Conservation (phyloP, 805 yeast genomes). For the Candida mattraensis region DNA sequence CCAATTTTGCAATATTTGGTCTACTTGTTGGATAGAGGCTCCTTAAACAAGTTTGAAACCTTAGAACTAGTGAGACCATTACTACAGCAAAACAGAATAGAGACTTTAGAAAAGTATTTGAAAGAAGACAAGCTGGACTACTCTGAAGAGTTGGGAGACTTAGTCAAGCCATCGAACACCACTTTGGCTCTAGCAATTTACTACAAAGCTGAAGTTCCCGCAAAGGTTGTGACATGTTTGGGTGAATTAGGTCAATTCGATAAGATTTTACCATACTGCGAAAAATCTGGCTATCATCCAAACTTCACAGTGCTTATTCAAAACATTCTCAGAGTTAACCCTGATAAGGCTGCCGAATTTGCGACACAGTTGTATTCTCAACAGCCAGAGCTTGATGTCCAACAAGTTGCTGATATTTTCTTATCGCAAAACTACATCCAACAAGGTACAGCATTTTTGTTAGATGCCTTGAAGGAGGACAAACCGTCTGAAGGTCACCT, state of each 20-base stretch:
- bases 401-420: conserved; percentile 88
- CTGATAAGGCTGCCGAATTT: conserved; percentile 98
- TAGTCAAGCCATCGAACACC: conserved; percentile 84
- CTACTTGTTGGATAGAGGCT: conserved; percentile 86
- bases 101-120: conserved; percentile 92
- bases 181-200: conserved; percentile 89
- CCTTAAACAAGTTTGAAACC: conserved; percentile 89
- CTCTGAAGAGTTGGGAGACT: conserved; percentile 97
- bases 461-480: conserved; percentile 93
- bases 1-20: conserved; percentile 93
- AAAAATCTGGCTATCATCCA: conserved; percentile 84
- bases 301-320: conserved; percentile 89
- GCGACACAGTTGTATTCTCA: conserved; percentile 76
- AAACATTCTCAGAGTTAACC: conserved; percentile 84
- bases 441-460: conserved; percentile 95
- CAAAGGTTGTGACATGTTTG: conserved; percentile 85
- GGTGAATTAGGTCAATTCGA: conserved; percentile 97
- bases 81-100: conserved; percentile 91
- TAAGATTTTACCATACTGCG: conserved; percentile 90
- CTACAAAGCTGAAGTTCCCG: conserved; percentile 75
- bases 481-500: conserved; percentile 92
- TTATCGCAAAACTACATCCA: conserved; percentile 91
- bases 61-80: conserved; percentile 95
- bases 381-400: conserved; percentile 72
- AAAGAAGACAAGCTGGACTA: conserved; percentile 91